A percentile compares a stretch with the other conserved stretches of the same genome.
These are phyloP conservation scores for Galerina marginata DNA, from an alignment of 768 basidiomycete genomes.

Conservation along the genomic window DNA sequence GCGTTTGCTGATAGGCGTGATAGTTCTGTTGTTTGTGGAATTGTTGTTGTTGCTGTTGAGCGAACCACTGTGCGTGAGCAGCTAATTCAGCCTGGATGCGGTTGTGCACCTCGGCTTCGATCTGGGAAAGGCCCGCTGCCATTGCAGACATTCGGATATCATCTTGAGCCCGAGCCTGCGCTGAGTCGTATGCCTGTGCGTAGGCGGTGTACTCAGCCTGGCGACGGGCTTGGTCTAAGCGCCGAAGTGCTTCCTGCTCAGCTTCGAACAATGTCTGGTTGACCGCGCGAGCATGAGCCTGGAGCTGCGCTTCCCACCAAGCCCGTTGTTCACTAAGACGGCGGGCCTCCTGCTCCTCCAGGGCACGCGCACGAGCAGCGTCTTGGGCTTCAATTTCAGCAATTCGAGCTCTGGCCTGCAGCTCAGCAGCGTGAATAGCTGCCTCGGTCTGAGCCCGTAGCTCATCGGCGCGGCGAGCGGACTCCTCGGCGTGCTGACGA, in stretches of 20 bases:
- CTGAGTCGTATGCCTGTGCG: not conserved
- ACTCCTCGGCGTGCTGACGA: too few species aligned
- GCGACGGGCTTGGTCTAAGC: not conserved
- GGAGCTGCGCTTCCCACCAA: not conserved
- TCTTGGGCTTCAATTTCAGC: not conserved
- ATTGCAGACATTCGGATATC: too few species aligned
- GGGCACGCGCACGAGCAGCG: not conserved
- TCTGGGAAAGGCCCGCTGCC: not conserved
- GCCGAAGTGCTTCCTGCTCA: not conserved
- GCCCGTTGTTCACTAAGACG: not conserved
- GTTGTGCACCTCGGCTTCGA: not conserved
- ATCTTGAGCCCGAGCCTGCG: not conserved
- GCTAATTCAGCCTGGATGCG: not conserved
- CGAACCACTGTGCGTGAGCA: not conserved
- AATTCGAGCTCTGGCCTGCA: not conserved
- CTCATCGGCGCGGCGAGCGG: too few species aligned
- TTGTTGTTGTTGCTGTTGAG: conserved; percentile 4
- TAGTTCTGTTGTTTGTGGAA: not conserved
- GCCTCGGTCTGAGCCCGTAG: too few species aligned
- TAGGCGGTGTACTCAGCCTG: conserved; percentile 1
- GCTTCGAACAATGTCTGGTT: not conserved
- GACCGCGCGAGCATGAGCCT: not conserved
- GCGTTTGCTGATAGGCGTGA: not conserved
- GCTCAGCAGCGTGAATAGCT: not conserved
- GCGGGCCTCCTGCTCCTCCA: not conserved